Evolutionary conservation across 805 yeast species (phyloP), one percentile per base, ranked within the genome.

Genomic region (Vanderwaltozyma polyspora): DNA sequence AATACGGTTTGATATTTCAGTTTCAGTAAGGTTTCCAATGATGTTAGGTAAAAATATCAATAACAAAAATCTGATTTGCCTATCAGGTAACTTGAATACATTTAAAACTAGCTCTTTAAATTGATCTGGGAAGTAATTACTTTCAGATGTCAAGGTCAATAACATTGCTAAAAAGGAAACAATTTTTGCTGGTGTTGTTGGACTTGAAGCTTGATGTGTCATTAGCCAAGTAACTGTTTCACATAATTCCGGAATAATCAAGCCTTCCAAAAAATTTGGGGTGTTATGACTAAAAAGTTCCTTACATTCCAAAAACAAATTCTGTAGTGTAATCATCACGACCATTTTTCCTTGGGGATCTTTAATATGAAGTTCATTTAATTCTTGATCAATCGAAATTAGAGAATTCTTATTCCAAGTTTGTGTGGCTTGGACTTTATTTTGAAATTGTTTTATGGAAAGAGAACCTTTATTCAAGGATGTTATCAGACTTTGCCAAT

Each of bases 21-120:
- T 57, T 26, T 72, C 73, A 3, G 73, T 64, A 16, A 85, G 53
- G 25, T 56, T 55, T 1, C 61, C 62, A 19, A 74, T 63, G 39
- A 71, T 74, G 12, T 62, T 54, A 0, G 86, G 77, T 36, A 89
- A 59, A 30, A 74, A 62, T 15, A 73, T 72, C 38, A 89, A 63
- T 19, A 91, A 59, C n/a, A 77, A 65, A 46, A 85, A 66, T 36
- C 97, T 64, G 3, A 85, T 66, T 1, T 86, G 74, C 41, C 97
- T 67, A 56, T 89, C 95, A 10, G 79, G 71, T 14, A 76, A 59
- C 2, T 71, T 49, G 49, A 75, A 87, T 17, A 80, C 67, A 27
- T 68, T 62, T 24, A 81, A 63, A n/a, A 86, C 65, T 0, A 76
- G 60, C 1, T 89, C 86, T 39, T 76, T 74, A 1, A 44, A 36